Evolutionary conservation across 2,329 filamentous ascomycete genomes (phyloP).

Genomic region (Fusarium vanettenii): DNA sequence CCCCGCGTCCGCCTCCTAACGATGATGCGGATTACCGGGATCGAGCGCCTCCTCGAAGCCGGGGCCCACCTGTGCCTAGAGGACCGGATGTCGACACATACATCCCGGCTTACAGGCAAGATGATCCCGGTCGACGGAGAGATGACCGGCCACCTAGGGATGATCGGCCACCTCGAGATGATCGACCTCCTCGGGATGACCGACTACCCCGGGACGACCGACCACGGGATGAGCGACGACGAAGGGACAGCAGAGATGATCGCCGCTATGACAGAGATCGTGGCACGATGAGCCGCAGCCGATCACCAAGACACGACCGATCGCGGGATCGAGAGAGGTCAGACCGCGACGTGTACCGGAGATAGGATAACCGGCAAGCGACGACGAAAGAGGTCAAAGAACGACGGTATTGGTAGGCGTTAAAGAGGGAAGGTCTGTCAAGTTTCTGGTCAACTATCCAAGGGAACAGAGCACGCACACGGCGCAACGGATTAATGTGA

Average conservation of each 20-base stretch:
- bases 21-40: constrained; percentile 56
- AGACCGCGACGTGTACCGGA: constrained; percentile 63
- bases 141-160: constrained; percentile 49
- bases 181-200: constrained; percentile 30
- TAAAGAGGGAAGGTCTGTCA: constrained; percentile 11
- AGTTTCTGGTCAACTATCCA: constrained; percentile 21
- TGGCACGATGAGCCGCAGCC: constrained; percentile 54
- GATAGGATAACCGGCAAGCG: constrained; percentile 49
- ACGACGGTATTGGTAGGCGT: constrained; percentile 32
- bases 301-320: constrained; percentile 52
- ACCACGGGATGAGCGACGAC: constrained; percentile 43
- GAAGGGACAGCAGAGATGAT: constrained; percentile 50
- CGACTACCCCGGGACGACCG: constrained; percentile 33
- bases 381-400: background rate
- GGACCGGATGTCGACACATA: constrained; percentile 61
- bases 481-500: constrained; percentile 36
- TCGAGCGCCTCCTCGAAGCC: constrained; percentile 44
- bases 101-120: constrained; percentile 59
- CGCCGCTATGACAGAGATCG: constrained; percentile 56
- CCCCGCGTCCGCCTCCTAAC: constrained; percentile 54
- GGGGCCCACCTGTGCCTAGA: constrained; percentile 46
- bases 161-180: constrained; percentile 41
- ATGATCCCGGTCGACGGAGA: constrained; percentile 49
- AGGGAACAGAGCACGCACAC: constrained; percentile 11
- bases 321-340: constrained; percentile 57